Percentiles rank a stretch among this genome's conserved stretches.
Evolutionary conservation across 768 basidiomycete species (phyloP).

Genomic region (Panellus pusillus): DNA sequence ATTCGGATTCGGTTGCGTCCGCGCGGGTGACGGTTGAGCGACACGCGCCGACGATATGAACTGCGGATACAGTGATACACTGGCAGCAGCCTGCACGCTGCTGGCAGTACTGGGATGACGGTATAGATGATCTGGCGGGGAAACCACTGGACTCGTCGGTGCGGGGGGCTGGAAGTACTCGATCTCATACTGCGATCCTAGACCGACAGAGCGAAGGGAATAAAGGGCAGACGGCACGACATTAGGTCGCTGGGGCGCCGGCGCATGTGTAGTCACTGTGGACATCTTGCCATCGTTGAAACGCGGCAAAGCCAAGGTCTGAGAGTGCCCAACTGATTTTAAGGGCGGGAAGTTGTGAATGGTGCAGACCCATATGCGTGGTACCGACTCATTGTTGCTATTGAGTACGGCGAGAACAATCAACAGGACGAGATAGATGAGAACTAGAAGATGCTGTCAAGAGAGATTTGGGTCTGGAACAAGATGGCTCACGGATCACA

Average conservation of each 20-base stretch:
- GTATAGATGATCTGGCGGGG: slow-evolving; percentile 11
- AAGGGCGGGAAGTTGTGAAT: slow-evolving; percentile 20
- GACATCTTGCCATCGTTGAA: slow-evolving; percentile 14
- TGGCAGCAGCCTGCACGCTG: slow-evolving; percentile 10
- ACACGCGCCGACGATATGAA: slow-evolving; percentile 16
- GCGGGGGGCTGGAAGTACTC: slow-evolving; percentile 18
- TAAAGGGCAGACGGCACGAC: slow-evolving; percentile 13
- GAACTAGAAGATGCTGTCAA: slow-evolving; percentile 1
- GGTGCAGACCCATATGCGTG: slow-evolving; percentile 17
- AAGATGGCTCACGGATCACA: slow-evolving; percentile 31
- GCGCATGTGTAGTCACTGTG: slow-evolving; percentile 4
- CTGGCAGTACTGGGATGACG: slow-evolving; percentile 9
- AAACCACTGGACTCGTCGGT: slow-evolving; percentile 9
- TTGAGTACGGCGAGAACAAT: slow-evolving; percentile 4
- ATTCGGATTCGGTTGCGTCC: neutral
- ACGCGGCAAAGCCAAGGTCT: slow-evolving; percentile 5
- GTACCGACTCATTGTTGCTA: slow-evolving; percentile 18
- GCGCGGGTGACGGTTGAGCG: neutral
- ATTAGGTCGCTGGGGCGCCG: slow-evolving; percentile 10
- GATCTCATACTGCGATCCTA: slow-evolving; percentile 17
- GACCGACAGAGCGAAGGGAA: slow-evolving; percentile 14
- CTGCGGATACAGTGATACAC: slow-evolving; percentile 18
- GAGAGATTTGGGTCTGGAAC: neutral
- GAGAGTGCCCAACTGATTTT: neutral
- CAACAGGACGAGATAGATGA: slow-evolving; percentile 17